Base-by-base conservation (phyloP, 768 basidiomycete species). In the Bullera alba region DNA sequence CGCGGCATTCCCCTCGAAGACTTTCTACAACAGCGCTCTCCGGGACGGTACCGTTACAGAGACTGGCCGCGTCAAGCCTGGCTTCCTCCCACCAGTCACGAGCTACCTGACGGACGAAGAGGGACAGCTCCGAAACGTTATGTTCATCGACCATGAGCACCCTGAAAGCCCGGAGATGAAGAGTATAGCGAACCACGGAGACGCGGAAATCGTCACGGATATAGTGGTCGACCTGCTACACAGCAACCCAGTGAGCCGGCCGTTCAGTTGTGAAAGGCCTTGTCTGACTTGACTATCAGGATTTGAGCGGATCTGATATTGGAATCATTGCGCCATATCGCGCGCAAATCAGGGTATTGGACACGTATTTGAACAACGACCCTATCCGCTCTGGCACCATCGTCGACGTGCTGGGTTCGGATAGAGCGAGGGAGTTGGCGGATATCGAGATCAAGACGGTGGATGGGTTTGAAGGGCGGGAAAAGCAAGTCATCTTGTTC, bases 291-390 rank as follows among this genome's bases (percentile, higher is more conserved):
- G 4, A 23, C 21, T 10, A 2, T 22, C 42, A 77, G 86, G 69
- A 77, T 38, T 76, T 91, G 45, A 72, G 69, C 55, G 87, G 87
- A 16, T 73, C 75, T 34, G 84, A 92, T 63, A 90, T 96, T 61
- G 91, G 92, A 2, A 80, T 96, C 59, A 93, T 96, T 56, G 84
- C 91, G 2, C 90, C 92, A 2, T 96, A 96, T 68, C 80, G 79
- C 12, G 88, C 88, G 0, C 91, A 96, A 65, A 86, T 92, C 41
- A 79, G 81, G 15, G 77, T 85, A 27, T 74, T 95, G 17, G 80
- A 76, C n/a, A 80, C 83, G 16, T 72, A 86, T 17, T 76, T 89
- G 60, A 81, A 78, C 56, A 70, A 74, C 36, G 53, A 61, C 26
- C 27, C 42, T 2, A 41, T 29, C 53, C 79, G 81, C 44, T 71